These are phyloP conservation scores for Spergularia marina DNA, from an alignment of 148 eudicot species.

Conservation along the genomic window DNA sequence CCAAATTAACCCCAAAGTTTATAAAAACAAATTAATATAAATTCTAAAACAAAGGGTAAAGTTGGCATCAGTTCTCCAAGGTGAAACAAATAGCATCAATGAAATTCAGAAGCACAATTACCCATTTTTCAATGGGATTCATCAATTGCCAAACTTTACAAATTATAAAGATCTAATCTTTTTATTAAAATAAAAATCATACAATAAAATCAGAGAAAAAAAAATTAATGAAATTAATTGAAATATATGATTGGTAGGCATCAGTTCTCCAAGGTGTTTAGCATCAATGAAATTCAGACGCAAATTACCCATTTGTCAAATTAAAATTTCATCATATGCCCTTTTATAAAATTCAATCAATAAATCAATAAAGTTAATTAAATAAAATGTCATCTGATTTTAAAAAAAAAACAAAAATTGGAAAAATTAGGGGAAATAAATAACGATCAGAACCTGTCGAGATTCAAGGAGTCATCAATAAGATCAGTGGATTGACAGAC, in stretches of 20 bases:
- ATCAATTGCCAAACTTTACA: conserved; percentile 22
- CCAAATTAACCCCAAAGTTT: not conserved
- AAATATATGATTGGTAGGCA: conserved; percentile 25
- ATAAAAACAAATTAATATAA: too few relatives aligned
- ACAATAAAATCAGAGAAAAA: too few relatives aligned
- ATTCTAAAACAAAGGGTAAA: too few relatives aligned
- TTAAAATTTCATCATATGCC: conserved; percentile 59
- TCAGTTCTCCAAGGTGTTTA: conserved; percentile 94
- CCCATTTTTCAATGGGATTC: conserved; percentile 19
- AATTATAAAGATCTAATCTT: not conserved
- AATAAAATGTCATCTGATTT: too few relatives aligned
- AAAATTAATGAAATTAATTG: not conserved
- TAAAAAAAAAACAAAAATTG: not conserved
- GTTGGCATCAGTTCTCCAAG: conserved; percentile 34
- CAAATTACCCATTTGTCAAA: conserved; percentile 80
- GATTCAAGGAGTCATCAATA: conserved; percentile 67
- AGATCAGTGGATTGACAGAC: conserved; percentile 92
- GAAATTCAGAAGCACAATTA: conserved; percentile 29
- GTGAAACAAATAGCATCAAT: conserved; percentile 33
- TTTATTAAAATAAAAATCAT: not conserved
- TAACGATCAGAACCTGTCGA: conserved; percentile 79
- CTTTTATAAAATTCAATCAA: conserved; percentile 5
- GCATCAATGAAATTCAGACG: conserved; percentile 76
- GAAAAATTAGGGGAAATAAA: not conserved
- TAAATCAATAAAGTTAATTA: not conserved